Conservation (phyloP, 805 yeast species). For the Sugiyamaella lignohabitans region DNA sequence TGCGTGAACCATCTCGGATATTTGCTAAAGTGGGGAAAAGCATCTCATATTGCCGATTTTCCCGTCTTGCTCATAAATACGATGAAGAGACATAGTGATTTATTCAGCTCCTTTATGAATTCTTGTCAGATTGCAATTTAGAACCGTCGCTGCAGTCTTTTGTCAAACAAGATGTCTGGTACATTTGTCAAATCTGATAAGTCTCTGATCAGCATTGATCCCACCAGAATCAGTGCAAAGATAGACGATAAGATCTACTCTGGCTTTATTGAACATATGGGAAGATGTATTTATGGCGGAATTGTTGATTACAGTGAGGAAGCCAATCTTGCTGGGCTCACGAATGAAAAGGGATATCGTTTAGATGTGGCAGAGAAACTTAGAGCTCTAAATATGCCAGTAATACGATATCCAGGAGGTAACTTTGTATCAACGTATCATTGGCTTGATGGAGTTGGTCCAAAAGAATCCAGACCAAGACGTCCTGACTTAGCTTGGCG, state of each 20-base stretch:
- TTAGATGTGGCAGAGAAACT: conserved; percentile 31
- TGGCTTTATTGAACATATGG: conserved; percentile 36
- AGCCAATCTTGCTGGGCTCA: conserved; percentile 11
- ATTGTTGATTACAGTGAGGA: conserved; percentile 29
- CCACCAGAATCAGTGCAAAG: conserved; percentile 24
- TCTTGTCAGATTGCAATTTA: no score
- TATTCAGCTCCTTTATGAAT: no score
- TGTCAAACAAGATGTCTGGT: no score
- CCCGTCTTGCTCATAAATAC: no score
- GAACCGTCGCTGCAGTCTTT: no score
- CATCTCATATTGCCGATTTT: no score
- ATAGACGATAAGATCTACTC: conserved; percentile 30
- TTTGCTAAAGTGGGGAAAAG: no score
- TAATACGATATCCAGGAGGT: conserved; percentile 35
- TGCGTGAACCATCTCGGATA: no score
- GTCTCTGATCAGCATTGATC: conserved; percentile 23
- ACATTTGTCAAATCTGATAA: neutral
- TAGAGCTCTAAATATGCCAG: conserved; percentile 31
- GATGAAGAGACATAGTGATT: no score
- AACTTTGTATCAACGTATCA: conserved; percentile 34
- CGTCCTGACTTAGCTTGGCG: conserved; percentile 35
- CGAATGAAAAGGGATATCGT: conserved; percentile 28
- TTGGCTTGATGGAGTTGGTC: conserved; percentile 35
- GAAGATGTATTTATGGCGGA: conserved; percentile 36
- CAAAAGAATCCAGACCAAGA: conserved; percentile 28